Conservation (phyloP, 306 rosid genomes). For the Fagus crenata region DNA sequence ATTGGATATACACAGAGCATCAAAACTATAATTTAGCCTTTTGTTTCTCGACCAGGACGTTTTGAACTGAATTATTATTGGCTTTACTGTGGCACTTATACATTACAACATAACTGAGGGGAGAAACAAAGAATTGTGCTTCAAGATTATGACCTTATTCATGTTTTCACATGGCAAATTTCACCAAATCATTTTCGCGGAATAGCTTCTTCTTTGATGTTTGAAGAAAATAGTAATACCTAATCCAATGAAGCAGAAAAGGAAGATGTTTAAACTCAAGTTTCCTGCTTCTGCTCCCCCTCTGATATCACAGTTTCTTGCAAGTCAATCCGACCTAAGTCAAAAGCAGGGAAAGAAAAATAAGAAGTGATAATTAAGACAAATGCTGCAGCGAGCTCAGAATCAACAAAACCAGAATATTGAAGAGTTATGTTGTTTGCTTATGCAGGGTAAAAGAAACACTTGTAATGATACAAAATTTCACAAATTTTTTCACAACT, state of each 20-base stretch:
- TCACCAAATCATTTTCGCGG: slow-evolving; percentile 13
- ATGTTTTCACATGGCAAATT: slow-evolving; percentile 5
- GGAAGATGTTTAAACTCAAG: slow-evolving; percentile 31
- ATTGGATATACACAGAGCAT: slow-evolving; percentile 12
- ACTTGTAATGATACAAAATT: neutral
- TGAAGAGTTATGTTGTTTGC: neutral
- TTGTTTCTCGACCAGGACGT: neutral
- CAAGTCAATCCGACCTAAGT: slow-evolving; percentile 80
- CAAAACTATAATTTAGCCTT: neutral
- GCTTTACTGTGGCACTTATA: slow-evolving; percentile 12
- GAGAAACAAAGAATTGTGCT: slow-evolving; percentile 21
- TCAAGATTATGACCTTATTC: slow-evolving; percentile 26
- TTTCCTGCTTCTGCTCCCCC: slow-evolving; percentile 65
- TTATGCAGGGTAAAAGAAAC: neutral
- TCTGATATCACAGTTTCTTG: slow-evolving; percentile 72
- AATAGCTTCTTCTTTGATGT: slow-evolving; percentile 14
- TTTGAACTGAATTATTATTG: slow-evolving; percentile 8
- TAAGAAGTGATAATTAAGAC: neutral
- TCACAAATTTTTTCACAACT: too few species aligned
- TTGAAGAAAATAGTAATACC: slow-evolving; percentile 32
- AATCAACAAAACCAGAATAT: neutral
- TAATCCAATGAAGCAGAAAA: slow-evolving; percentile 28
- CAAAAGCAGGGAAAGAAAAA: slow-evolving; percentile 18
- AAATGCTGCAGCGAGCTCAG: neutral
- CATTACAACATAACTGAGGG: slow-evolving; percentile 2